Evolutionary conservation across 441 rosid genomes (phyloP), one percentile per base, ranked within the genome.

Genomic region (Aquilaria agallochum): DNA sequence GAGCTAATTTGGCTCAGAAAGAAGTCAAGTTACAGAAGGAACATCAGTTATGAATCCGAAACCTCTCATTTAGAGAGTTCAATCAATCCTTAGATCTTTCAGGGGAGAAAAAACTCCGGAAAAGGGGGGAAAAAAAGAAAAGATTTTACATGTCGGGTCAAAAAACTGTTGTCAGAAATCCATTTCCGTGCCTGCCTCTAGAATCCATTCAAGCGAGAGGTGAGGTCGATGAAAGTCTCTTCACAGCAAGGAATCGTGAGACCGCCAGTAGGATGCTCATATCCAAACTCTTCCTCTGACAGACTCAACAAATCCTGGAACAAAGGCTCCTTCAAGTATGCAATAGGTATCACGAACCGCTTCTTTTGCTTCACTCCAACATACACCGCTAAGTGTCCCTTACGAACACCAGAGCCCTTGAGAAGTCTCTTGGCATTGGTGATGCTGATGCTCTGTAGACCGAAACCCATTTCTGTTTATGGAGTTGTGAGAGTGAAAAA

Each of bases 211-310:
- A 76, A 67, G 59, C 58, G 50, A 15, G 83, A 79, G 14, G 74
- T 75, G 72, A 76, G 70, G 20, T 71, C 62, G 57, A 71, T 34
- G 63, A 82, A 88, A 48, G 70, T 53, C 2, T 85, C 84, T 87
- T 79, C 80, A n/a, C 59, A 64, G 63, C 85, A 85, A 9, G 89
- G 95, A 66, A 84, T 76, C 5, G 84, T 82, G 11, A 83, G 75
- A 31, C 80, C 84, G 0, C 87, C 92, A 87, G 69, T 78, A 9
- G 86, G 87, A 76, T 86, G 84, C 73, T 70, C 63, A 59, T 71
- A 82, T 0, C 86, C 81, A 5, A 77, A 78, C 47, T 82, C 83
- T 60, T 88, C 87, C 68, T 74, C 83, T 0, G 77, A 74, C 44
- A 60, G 56, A 15, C 59, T 54, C 32, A 77, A 65, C 71, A 75